Evolutionary conservation across 2,329 filamentous ascomycete genomes (phyloP).

Genomic region (Aspergillus aculeatus): DNA sequence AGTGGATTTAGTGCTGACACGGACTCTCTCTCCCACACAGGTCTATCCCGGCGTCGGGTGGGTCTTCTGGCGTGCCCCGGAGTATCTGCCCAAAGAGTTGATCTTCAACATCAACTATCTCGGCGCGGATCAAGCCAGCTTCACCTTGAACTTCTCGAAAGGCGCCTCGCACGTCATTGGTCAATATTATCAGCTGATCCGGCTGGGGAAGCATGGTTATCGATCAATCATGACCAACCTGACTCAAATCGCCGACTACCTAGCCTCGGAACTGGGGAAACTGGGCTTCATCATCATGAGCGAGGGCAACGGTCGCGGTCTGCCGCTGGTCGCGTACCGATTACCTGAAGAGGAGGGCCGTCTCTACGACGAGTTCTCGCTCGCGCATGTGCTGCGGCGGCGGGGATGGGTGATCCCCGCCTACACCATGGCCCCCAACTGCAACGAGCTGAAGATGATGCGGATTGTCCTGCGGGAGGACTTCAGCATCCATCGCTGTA

Average conservation of each 20-base stretch:
- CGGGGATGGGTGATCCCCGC: conserved; percentile 90
- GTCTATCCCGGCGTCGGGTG: conserved; percentile 67
- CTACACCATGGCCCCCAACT: conserved; percentile 93
- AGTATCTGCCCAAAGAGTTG: conserved; percentile 64
- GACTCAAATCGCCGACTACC: conserved; percentile 81
- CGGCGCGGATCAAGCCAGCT: conserved; percentile 68
- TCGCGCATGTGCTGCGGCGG: conserved; percentile 78
- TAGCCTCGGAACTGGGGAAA: conserved; percentile 66
- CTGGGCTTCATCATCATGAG: conserved; percentile 87
- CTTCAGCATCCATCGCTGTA: conserved; percentile 76
- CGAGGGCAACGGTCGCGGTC: conserved; percentile 68
- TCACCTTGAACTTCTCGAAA: conserved; percentile 70
- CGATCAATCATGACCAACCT: conserved; percentile 69
- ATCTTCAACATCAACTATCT: conserved; percentile 72
- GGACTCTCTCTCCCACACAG: conserved; percentile 4
- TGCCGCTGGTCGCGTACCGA: conserved; percentile 87
- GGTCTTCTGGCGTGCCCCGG: conserved; percentile 67
- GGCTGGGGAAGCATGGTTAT: conserved; percentile 67
- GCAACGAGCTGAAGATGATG: conserved; percentile 80
- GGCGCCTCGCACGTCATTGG: conserved; percentile 68
- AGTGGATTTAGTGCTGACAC: not conserved
- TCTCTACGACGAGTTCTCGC: conserved; percentile 69
- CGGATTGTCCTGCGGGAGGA: conserved; percentile 88
- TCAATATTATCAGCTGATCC: conserved; percentile 72
- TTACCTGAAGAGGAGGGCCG: conserved; percentile 58